Conservation (phyloP, 257 asterid genomes). For the Salvia splendens region DNA sequence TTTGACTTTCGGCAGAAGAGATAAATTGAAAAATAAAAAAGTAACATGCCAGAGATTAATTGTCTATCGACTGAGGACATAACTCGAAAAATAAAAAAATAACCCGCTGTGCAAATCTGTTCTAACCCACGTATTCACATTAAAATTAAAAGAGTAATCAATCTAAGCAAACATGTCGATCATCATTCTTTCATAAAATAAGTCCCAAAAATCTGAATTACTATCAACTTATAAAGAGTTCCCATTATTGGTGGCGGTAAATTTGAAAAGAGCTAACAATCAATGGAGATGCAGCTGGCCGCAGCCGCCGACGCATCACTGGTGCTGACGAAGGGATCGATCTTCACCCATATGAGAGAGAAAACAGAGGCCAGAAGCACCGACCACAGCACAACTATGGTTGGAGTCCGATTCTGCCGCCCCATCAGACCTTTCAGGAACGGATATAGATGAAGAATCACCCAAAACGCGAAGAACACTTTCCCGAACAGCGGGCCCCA, state of each 20-base stretch:
- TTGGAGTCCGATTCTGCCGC: conserved; percentile 87
- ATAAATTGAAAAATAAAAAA: too few species aligned
- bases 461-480: conserved; percentile 93
- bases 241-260: neutral
- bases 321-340: conserved; percentile 70
- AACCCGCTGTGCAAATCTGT: too few species aligned
- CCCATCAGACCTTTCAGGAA: conserved; percentile 98
- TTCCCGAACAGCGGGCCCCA: conserved; percentile 98
- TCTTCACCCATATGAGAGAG: conserved; percentile 95
- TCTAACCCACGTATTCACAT: too few species aligned
- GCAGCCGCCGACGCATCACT: conserved; percentile 52
- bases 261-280: conserved; percentile 52
- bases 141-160: neutral
- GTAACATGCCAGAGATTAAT: too few species aligned
- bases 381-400: conserved; percentile 88
- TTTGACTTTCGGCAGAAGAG: too few species aligned
- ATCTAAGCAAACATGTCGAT: neutral
- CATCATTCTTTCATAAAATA: conserved; percentile 15
- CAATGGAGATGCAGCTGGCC: conserved; percentile 77
- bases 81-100: too few species aligned
- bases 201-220: neutral
- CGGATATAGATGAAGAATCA: conserved; percentile 84
- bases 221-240: neutral
- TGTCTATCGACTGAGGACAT: too few species aligned
- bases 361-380: conserved; percentile 92